Evolutionary conservation across 2,329 filamentous ascomycete genomes (phyloP), one percentile per base, ranked within the genome.

Genomic region (Cercospora canescens): DNA sequence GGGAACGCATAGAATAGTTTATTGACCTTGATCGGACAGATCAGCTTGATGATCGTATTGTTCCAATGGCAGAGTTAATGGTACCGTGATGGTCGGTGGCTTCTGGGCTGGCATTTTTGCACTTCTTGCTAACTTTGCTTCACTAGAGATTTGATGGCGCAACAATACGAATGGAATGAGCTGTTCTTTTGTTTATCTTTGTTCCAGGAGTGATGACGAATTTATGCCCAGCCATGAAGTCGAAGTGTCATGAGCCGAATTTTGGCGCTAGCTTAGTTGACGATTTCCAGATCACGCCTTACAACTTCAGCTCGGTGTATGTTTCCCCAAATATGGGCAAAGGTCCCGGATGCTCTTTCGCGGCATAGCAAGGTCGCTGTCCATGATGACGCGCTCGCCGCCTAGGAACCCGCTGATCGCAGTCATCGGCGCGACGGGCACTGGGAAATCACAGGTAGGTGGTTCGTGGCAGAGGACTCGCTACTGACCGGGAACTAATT

Each of bases 1-100:
- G 90, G 91, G 81, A 98, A 99, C 52, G 87, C 89, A 85, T 98
- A 99, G 69, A 88, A 93, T 62, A 99, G 88, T 79, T 89, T 82
- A 41, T 84, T 88, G 73, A 62, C 60, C 60, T 62, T 16, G 8
- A 21, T 18, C 21, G 9, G 3, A 3, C 5, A 52, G 12, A 2
- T 62, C 21, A 62, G 50, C 5, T 21, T 48, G 2, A 41, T 3
- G 50, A 32, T 32, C 18, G 52, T 24, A 18, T 24, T 4, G n/a
- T 28, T 28, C 24, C n/a, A 56, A 21, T 35, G 52, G 0, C 8
- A 9, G 21, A 9, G 8, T 0, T 5, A n/a, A 41, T n/a, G 7
- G 18, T 56, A 95, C 90, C 72, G 87, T 80, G 76, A 99, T 91
- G 57, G 89, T 87, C 9, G 90, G 87, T 11, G 69, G 63, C 30